Evolutionary conservation across 768 basidiomycete genomes (phyloP), one percentile per base, ranked within the genome.

Genomic region (Boletus coccyginus): DNA sequence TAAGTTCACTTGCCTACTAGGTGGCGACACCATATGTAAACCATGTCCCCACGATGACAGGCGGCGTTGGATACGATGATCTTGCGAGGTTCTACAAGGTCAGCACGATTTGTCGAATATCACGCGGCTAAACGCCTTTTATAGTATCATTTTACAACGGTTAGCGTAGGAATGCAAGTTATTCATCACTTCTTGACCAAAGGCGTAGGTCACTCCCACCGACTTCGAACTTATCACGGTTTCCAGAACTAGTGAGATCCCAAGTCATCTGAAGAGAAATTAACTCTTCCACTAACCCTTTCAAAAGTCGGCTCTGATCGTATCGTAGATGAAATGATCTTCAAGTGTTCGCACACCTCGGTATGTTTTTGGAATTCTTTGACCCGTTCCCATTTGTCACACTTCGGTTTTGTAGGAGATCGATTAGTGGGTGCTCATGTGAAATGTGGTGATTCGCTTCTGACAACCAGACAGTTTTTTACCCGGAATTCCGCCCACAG

Each of bases 281-380:
- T 27, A 27, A 27, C 10, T 14, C 41, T 27, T 44, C 17, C 16
- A 24, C 49, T 58, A 40, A 53, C 32, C 17, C 17, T 35, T 24
- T 54, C 29, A 27, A 39, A 36, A 70, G 73, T 77, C 14, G 78
- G 79, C 16, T 69, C 76, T 4, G 76, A 79, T 56, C 66, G 78
- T 29, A 70, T 80, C 41, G 73, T 78, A 19, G 77, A 80, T 56
- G 81, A 78, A 64, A 77, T 79, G 72, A 75, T 79, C 40, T 76
- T 77, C 62, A 73, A 74, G 56, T 75, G 72, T 58, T 71, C 67
- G 8, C 75, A 76, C 55, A 77, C 75, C 5, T 72, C 68, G 46
- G 75, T 74, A 56, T 31, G 69, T 4, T 21, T 21, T 21, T 29
- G 16, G 10, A 44, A 11, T 7, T 9, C 48, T 10, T 14, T 19